phyloP scores from a whole-genome alignment of 192 early-diverging fungal genomes.

The Coemansia sp. region DNA sequence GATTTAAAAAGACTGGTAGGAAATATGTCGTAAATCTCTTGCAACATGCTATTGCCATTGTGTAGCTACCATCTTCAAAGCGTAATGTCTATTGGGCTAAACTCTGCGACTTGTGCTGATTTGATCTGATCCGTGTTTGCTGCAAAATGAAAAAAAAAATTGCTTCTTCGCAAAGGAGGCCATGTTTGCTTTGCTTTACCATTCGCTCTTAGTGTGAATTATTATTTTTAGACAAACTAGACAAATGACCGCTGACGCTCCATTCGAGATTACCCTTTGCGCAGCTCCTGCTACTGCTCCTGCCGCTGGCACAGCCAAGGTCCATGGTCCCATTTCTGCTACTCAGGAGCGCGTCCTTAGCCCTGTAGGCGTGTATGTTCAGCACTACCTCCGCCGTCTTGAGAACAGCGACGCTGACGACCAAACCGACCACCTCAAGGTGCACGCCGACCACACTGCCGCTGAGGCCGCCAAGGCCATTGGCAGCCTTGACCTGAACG shows the following conservation, averaged over 20 bases:
- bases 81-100: not conserved
- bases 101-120: not conserved
- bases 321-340: slow-evolving; percentile 27
- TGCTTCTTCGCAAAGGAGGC: not conserved
- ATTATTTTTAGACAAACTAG: no score
- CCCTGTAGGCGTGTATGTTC: slow-evolving; percentile 46
- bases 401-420: slow-evolving; percentile 11
- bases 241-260: slow-evolving; percentile 25
- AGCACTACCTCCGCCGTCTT: slow-evolving; percentile 49
- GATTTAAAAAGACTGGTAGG: no score
- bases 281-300: slow-evolving; percentile 30
- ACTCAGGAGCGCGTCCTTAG: slow-evolving; percentile 31
- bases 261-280: slow-evolving; percentile 31
- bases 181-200: not conserved
- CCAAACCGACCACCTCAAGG: slow-evolving; percentile 34
- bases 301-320: slow-evolving; percentile 18
- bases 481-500: slow-evolving; percentile 53
- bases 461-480: slow-evolving; percentile 46
- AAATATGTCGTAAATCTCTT: no score
- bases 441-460: slow-evolving; percentile 29
- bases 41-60: no score
- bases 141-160: not conserved
- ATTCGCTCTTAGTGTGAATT: no score
- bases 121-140: not conserved
- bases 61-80: no score